Conservation (phyloP, 352 stramenopile genomes). For the Phytophthora sojae region DNA sequence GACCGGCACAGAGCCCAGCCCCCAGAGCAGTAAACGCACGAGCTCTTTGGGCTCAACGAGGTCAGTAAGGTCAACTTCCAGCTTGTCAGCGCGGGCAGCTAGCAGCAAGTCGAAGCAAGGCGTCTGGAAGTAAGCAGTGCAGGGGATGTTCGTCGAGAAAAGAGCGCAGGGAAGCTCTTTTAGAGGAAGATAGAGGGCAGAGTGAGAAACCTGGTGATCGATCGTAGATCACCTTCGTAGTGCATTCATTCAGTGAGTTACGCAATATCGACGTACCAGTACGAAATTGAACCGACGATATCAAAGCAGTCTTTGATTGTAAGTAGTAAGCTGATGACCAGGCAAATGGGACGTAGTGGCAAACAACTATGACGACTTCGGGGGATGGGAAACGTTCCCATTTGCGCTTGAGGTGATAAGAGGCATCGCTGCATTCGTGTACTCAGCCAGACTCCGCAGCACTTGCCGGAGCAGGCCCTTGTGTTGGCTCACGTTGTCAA, state of each 20-base stretch:
- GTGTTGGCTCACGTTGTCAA: conserved; percentile 78
- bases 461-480: conserved; percentile 71
- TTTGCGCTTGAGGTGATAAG: conserved; percentile 18
- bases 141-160: conserved; percentile 1
- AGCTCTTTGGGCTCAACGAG: conserved; percentile 30
- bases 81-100: conserved; percentile 13
- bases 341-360: background rate
- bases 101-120: conserved; percentile 28
- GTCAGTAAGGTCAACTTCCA: conserved; percentile 17
- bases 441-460: conserved; percentile 61
- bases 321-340: background rate
- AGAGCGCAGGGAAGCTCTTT: conserved; percentile 24
- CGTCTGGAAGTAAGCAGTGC: conserved; percentile 38
- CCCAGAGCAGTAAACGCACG: conserved; percentile 28
- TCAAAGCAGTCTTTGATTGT: conserved; percentile 14
- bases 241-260: conserved; percentile 27
- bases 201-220: conserved; percentile 30
- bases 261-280: background rate
- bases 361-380: conserved; percentile 28
- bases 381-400: conserved; percentile 6
- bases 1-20: conserved; percentile 26
- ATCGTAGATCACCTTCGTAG: conserved; percentile 39
- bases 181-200: conserved; percentile 9
- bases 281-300: conserved; percentile 2
- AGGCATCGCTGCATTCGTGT: conserved; percentile 36